Percentiles rank a stretch among this genome's conserved stretches.
These are phyloP conservation scores for Trichosporon coremiiforme DNA, from an alignment of 1,284 basidiomycete genomes.

Conservation along the genomic window DNA sequence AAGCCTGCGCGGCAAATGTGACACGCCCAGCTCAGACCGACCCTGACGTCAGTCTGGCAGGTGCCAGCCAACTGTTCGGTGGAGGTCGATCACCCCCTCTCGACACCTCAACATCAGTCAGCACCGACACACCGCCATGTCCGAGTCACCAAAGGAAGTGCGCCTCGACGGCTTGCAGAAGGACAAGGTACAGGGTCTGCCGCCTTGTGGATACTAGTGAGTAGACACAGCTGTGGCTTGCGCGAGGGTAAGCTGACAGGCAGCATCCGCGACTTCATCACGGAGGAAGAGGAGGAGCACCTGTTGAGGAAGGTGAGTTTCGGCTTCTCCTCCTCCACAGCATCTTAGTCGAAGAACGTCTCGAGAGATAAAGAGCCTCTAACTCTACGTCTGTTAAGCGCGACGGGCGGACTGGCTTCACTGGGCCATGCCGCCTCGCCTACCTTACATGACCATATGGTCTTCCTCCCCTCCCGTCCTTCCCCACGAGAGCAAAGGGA, in stretches of 20 bases:
- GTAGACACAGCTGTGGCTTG: not conserved
- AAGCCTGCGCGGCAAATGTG: not conserved
- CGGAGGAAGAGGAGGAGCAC: conserved; percentile 74
- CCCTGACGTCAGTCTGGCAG: not conserved
- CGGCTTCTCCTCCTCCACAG: not conserved
- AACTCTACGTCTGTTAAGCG: no score
- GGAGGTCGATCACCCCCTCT: not conserved
- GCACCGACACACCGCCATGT: not conserved
- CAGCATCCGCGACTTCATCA: conserved; percentile 80
- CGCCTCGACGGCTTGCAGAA: conserved; percentile 31
- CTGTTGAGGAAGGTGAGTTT: conserved; percentile 70
- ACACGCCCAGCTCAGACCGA: no score
- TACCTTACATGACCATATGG: no score
- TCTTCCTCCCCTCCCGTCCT: no score
- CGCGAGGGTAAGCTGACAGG: conserved; percentile 11
- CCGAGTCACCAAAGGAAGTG: conserved; percentile 1
- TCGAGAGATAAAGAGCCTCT: no score
- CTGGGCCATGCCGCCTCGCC: no score
- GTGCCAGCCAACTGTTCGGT: not conserved
- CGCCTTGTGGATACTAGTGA: conserved; percentile 46
- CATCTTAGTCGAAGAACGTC: no score
- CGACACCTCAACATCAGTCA: not conserved
- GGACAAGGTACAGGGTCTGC: conserved; percentile 36
- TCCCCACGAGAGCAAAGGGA: no score
- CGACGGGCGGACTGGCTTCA: no score